Evolutionary conservation across 345 rosid genomes (phyloP).

Genomic region (Gynandropsis gynandra): DNA sequence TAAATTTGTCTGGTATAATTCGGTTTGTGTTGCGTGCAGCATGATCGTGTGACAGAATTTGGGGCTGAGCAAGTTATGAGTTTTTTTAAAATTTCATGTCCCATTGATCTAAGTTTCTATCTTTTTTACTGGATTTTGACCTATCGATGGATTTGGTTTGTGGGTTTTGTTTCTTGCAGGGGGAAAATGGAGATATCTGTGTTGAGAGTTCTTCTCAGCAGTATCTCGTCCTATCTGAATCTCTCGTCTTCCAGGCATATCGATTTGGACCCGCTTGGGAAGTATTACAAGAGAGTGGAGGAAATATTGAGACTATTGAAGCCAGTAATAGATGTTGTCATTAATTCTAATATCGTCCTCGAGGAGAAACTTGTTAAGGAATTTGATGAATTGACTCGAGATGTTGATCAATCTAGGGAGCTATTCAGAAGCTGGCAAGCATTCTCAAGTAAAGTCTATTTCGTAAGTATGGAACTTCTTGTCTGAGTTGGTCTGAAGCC

Average conservation of each 20-base stretch:
- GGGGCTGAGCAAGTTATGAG: background rate
- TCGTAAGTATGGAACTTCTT: slow-evolving; percentile 44
- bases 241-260: slow-evolving; percentile 51
- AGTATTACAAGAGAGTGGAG: slow-evolving; percentile 62
- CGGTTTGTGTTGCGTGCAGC: background rate
- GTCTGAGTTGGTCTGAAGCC: background rate
- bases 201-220: slow-evolving; percentile 53
- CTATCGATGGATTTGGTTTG: background rate
- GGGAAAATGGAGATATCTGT: slow-evolving; percentile 68
- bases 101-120: background rate
- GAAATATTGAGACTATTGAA: slow-evolving; percentile 70
- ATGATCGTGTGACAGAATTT: no score
- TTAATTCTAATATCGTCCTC: slow-evolving; percentile 51
- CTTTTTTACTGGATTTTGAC: background rate
- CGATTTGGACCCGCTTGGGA: slow-evolving; percentile 56
- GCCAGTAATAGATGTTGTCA: slow-evolving; percentile 55
- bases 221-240: slow-evolving; percentile 56
- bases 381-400: slow-evolving; percentile 57
- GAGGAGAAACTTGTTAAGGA: slow-evolving; percentile 48
- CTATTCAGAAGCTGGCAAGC: slow-evolving; percentile 67
- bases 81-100: background rate
- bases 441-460: slow-evolving; percentile 67
- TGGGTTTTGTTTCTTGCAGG: slow-evolving; percentile 29
- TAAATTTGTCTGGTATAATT: background rate
- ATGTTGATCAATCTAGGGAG: slow-evolving; percentile 59